These are phyloP conservation scores for Candida ortonii DNA, from an alignment of 805 yeast genomes.

Conservation along the genomic window DNA sequence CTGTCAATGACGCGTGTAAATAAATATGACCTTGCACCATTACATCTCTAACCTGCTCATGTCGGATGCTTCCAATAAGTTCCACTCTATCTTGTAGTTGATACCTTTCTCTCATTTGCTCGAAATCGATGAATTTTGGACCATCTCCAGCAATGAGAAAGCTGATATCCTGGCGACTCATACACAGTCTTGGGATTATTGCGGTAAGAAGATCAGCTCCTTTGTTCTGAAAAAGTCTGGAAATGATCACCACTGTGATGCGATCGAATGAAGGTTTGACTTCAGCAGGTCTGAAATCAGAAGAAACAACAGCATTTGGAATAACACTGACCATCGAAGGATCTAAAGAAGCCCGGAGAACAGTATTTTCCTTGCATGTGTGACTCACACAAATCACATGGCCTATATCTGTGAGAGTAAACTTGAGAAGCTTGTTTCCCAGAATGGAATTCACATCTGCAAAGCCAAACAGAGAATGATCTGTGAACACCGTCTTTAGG, in stretches of 20 bases:
- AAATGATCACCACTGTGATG: slow-evolving; percentile 85
- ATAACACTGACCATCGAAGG: slow-evolving; percentile 82
- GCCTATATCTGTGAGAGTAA: slow-evolving; percentile 81
- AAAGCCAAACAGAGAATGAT: slow-evolving; percentile 94
- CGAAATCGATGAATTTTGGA: slow-evolving; percentile 88
- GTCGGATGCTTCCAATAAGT: slow-evolving; percentile 81
- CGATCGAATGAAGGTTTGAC: slow-evolving; percentile 32
- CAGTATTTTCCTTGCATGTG: slow-evolving; percentile 95
- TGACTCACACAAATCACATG: slow-evolving; percentile 96
- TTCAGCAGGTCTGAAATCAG: slow-evolving; percentile 64
- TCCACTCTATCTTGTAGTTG: slow-evolving; percentile 85
- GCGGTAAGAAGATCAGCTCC: slow-evolving; percentile 89
- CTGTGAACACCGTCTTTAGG: slow-evolving; percentile 85
- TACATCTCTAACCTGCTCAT: slow-evolving; percentile 88
- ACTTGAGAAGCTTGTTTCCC: slow-evolving; percentile 82
- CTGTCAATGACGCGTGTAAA: slow-evolving; percentile 89
- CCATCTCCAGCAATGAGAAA: slow-evolving; percentile 96
- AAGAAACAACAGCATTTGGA: slow-evolving; percentile 91
- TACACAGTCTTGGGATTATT: slow-evolving; percentile 80
- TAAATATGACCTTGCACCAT: slow-evolving; percentile 94
- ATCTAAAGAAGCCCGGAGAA: slow-evolving; percentile 76
- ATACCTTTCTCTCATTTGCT: slow-evolving; percentile 88
- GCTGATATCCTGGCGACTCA: slow-evolving; percentile 55
- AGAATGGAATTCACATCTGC: slow-evolving; percentile 78
- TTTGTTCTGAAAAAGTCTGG: slow-evolving; percentile 90